Base-by-base conservation (phyloP, 768 basidiomycete species). In the Trametes gibbosa region DNA sequence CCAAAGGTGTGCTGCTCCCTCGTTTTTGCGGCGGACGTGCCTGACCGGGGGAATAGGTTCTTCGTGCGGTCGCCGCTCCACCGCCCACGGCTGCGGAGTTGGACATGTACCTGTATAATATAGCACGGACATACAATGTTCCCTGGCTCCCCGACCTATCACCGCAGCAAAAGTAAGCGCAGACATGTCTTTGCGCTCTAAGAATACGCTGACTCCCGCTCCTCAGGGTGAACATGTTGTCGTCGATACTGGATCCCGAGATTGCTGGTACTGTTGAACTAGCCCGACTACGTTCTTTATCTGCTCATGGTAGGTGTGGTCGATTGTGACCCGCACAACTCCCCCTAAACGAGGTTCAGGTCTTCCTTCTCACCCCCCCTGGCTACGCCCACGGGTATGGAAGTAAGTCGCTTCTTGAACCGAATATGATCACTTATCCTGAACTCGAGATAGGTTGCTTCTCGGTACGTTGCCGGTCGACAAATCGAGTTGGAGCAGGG, bases 301-400 rank as follows among this genome's bases (percentile, higher is more conserved):
- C 87, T 68, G 70, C 77, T 27, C 80, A 78, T 63, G 90, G 90
- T 89, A 74, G 42, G 78, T 67, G n/a, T 39, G 43, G 35, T 50
- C 59, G 59, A 27, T 27, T 43, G 29, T 63, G 51, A 12, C 29
- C 19, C 27, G 32, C 37, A 34, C 56, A 50, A 45, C n/a, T 37
- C 41, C 55, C 5, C 14, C 41, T 32, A 34, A 21, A 17, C 21
- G 32, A 48, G 2, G 17, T 19, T 47, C 60, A 91, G 89, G 89
- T 58, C 80, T 91, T 46, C 87, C 89, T 49, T 83, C 88, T 63
- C 79, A 87, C 65, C 90, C 90, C 42, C 73, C 79, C 5, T 91
- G 89, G 87, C 76, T 91, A 62, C 81, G 90, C 41, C 87, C 89
- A 27, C 79, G 87, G 42, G 77, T 89, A 65, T 92, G 90, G 90